Evolutionary conservation across 2,329 filamentous ascomycete genomes (phyloP).

Genomic region (Ceratocystis harringtonii): DNA sequence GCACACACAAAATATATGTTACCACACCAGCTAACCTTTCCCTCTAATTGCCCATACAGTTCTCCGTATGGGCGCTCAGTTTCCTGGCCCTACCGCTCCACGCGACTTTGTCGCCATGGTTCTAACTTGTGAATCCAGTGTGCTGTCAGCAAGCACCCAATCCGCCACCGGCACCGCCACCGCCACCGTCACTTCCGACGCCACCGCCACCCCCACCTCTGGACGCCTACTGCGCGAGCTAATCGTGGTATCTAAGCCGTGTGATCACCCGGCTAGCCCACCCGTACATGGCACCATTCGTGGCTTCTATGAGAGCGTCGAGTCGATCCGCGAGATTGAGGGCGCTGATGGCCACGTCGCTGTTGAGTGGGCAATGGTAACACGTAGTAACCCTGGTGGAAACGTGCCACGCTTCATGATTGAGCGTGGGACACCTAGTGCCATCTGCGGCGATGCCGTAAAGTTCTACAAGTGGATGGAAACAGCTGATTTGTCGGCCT

Average conservation of each 20-base stretch:
- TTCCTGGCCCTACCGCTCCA: constrained; percentile 74
- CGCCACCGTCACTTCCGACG: background rate
- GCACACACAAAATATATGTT: background rate
- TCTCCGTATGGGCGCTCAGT: constrained; percentile 75
- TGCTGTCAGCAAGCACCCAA: background rate
- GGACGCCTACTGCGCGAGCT: constrained; percentile 47
- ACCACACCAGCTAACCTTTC: background rate
- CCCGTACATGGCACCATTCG: constrained; percentile 59
- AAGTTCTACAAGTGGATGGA: constrained; percentile 66
- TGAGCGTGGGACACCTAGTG: constrained; percentile 71
- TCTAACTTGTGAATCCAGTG: constrained; percentile 33
- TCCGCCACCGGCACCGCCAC: background rate
- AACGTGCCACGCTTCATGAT: constrained; percentile 82
- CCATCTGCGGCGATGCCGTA: constrained; percentile 61
- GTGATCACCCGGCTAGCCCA: constrained; percentile 58
- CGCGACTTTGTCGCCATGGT: constrained; percentile 76
- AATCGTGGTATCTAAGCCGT: constrained; percentile 78
- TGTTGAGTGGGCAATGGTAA: constrained; percentile 87
- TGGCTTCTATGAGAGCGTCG: constrained; percentile 80
- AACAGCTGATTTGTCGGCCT: constrained; percentile 4
- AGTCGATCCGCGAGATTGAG: constrained; percentile 71
- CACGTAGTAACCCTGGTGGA: constrained; percentile 73
- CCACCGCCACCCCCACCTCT: background rate
- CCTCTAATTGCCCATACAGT: constrained; percentile 33
- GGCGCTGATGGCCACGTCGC: background rate